Base-by-base conservation (phyloP, 2,329 filamentous ascomycete species). In the Aspergillus jensenii region DNA sequence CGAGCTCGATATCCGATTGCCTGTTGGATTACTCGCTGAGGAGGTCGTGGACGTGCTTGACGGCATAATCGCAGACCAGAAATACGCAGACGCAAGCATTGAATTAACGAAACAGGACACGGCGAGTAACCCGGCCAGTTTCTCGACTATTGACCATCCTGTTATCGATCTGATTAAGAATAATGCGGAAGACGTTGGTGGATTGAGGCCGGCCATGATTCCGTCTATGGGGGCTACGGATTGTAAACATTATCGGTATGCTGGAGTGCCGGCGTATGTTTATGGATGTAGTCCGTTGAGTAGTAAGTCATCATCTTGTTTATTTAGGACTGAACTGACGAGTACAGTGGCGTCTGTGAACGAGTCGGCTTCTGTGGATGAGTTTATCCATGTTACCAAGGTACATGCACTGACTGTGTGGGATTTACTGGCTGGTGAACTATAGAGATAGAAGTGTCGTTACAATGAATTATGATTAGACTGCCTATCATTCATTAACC, bases 171-270 rank as follows among this genome's bases (percentile, higher is more conserved):
- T 8, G 40, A 15, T 51, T 4, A 51, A 41, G 35, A 51, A 25
- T 1, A 27, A 27, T 6, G 48, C 35, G 3, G 14, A 6, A 6
- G 12, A 3, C 4, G 23, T 25, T 6, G 48, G 48, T 2, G 48
- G 35, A 12, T 17, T 4, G 2, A 59, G 56, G 40, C 72, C 74
- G 2, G 52, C 73, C 11, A 68, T 71, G 0, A 74, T 77, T 39
- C 73, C 74, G 4, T 71, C 67, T 8, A 62, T 78, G 37, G 75
- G 75, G 11, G 75, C 74, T 2, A 79, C 76, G 2, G 74, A 78
- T 49, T 76, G 72, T 52, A 78, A 79, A 59, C 73, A 74, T 58
- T 78, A 73, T 56, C 63, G 76, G 15, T 74, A 76, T 59, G 63
- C 63, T 8, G 67, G 66, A 1, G 62, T 77, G 4, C 74, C 74